These are phyloP conservation scores for Emmonsiellopsis sp. DNA, from an alignment of 2,329 filamentous ascomycete species.

Conservation along the genomic window DNA sequence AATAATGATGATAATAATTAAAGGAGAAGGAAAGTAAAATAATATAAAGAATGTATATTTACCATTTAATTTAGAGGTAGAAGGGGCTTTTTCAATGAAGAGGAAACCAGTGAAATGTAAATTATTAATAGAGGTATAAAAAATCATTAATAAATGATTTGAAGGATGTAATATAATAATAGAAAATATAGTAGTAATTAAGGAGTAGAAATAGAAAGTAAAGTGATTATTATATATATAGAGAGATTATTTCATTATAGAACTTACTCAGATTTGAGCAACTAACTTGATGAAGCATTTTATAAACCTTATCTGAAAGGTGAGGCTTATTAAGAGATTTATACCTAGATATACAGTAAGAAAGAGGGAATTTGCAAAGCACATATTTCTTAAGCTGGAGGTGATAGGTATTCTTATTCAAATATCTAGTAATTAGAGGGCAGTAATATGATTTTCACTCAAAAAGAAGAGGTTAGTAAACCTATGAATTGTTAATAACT, in stretches of 20 bases:
- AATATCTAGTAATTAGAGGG: neutral
- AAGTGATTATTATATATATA: neutral
- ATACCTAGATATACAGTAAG: neutral
- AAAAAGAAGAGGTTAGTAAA: neutral
- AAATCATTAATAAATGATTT: neutral
- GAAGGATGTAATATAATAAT: neutral
- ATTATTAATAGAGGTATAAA: accelerated
- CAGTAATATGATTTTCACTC: neutral
- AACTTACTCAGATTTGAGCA: neutral
- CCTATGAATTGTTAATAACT: no score
- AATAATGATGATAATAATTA: accelerated
- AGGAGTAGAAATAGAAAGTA: neutral
- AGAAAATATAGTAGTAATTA: neutral
- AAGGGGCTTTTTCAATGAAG: no score
- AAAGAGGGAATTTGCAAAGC: neutral
- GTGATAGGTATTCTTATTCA: neutral
- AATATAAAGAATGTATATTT: accelerated
- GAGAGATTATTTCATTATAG: neutral
- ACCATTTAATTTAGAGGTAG: no score
- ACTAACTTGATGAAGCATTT: neutral
- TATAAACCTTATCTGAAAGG: neutral
- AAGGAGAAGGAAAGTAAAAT: no score
- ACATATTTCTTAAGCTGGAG: neutral
- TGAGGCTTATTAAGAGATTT: neutral
- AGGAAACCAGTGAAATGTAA: no score